Evolutionary conservation across 805 yeast species (phyloP), one percentile per base, ranked within the genome.

Genomic region (Candida maesae): DNA sequence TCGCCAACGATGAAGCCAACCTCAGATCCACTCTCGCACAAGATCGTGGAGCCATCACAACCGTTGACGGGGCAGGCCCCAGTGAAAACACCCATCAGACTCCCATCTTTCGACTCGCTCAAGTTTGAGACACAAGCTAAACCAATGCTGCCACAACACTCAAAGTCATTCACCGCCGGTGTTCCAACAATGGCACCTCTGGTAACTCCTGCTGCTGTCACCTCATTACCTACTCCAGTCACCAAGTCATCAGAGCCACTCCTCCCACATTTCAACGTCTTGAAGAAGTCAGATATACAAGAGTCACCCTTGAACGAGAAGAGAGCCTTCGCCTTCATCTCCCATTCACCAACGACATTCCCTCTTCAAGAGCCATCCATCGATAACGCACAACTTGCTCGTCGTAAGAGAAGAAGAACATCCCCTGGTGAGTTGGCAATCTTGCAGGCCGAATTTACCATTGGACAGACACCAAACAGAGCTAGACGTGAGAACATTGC

Each of bases 371-470:
- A 85, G 58, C 95, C 95, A 3, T 65, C 76, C 6, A 87, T 88
- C 42, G 96, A 89, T 63, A 87, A 90, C 58, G 88, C 88, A n/a
- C 89, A 89, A 36, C 69, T 90, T 44, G 97, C 96, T 1, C 81
- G 98, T 53, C 79, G 97, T 42, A 91, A 91, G 61, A 78, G 99
- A 66, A 80, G 99, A 67, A 83, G 98, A 68, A 93, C 99, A 1
- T 81, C 95, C 1, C 93, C 95, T 3, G 75, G 77, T 42, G 98
- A 93, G 63, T 73, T 91, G 49, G 71, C 82, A 19, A 79, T 93
- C 39, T 73, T 93, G 45, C 93, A 89, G 63, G 64, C 71, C 27
- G 96, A 89, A 66, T 93, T 91, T 56, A 73, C 73, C 36, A 58
- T 67, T 36, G 89, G 95, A 45, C 70, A 79, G 33, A 87, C 95